phyloP scores from a whole-genome alignment of 208 protist genomes.

The Acanthamoeba sp. region DNA sequence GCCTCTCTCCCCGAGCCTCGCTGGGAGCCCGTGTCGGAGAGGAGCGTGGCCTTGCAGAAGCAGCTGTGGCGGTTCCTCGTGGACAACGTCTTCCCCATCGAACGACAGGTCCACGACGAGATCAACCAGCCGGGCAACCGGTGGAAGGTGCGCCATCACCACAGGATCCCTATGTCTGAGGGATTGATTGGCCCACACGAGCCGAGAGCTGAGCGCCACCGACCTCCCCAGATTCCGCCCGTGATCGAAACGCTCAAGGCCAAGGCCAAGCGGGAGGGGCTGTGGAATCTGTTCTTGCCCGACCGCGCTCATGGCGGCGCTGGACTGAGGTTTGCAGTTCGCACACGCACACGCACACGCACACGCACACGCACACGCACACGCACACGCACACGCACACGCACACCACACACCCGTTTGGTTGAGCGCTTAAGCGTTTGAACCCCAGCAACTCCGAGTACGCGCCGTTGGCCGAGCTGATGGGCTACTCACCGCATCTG shows the following conservation, averaged over 20 bases:
- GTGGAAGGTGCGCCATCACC: conserved; percentile 44
- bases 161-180: too few relatives aligned
- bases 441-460: conserved; percentile 88
- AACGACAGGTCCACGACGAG: conserved; percentile 78
- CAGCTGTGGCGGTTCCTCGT: conserved; percentile 88
- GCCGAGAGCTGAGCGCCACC: background rate
- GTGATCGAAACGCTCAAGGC: conserved; percentile 89
- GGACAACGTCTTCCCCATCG: conserved; percentile 86
- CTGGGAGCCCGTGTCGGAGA: conserved; percentile 59
- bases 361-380: too few relatives aligned
- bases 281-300: conserved; percentile 93
- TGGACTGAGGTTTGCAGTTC: conserved; percentile 4
- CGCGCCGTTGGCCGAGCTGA: conserved; percentile 85
- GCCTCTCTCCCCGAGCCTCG: background rate
- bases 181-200: too few relatives aligned
- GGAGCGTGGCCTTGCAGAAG: conserved; percentile 50
- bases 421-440: too few relatives aligned
- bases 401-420: too few relatives aligned
- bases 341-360: too few relatives aligned
- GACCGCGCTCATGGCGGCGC: conserved; percentile 62
- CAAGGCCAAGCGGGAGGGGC: conserved; percentile 84
- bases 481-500: conserved; percentile 77
- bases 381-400: too few relatives aligned
- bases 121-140: background rate
- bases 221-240: conserved; percentile 53